Evolutionary conservation across 208 protist genomes (phyloP).

Genomic region (Lotmaria passim): DNA sequence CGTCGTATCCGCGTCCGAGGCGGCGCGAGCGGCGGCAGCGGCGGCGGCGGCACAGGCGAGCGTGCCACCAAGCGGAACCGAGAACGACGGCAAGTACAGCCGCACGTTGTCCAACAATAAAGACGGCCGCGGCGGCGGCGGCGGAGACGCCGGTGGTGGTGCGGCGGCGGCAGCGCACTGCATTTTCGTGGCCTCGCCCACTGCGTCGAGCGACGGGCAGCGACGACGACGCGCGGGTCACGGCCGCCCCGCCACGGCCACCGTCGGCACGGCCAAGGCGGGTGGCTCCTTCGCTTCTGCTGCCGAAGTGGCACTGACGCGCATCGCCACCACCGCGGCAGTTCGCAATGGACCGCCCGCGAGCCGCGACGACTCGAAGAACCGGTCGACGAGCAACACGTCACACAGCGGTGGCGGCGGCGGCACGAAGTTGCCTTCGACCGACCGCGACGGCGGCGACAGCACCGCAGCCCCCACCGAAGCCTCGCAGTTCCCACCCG

Average conservation of each 20-base stretch:
- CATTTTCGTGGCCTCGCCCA: slow-evolving; percentile 31
- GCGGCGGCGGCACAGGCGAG: slow-evolving; percentile 3
- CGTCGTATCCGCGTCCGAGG: slow-evolving; percentile 34
- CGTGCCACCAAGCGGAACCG: background rate
- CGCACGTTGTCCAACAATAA: slow-evolving; percentile 10
- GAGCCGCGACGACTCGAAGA: slow-evolving; percentile 12
- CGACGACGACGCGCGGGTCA: background rate
- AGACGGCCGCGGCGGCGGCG: background rate
- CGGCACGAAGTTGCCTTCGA: slow-evolving; percentile 6
- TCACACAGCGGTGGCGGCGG: background rate
- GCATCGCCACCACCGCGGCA: slow-evolving; percentile 2
- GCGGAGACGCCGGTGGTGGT: background rate
- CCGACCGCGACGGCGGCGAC: slow-evolving; percentile 7
- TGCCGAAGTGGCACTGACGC: background rate
- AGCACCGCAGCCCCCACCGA: slow-evolving; percentile 24
- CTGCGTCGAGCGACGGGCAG: slow-evolving; percentile 7
- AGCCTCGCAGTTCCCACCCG: slow-evolving; percentile 13
- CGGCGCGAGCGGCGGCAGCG: background rate
- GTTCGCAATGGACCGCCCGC: background rate
- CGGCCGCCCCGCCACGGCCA: background rate
- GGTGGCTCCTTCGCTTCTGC: background rate
- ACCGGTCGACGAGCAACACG: background rate
- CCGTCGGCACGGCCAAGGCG: background rate
- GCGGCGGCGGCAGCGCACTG: background rate
- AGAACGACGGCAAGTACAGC: slow-evolving; percentile 17